Base-by-base conservation (phyloP, 768 basidiomycete genomes). In the Polyporus arcularius region DNA sequence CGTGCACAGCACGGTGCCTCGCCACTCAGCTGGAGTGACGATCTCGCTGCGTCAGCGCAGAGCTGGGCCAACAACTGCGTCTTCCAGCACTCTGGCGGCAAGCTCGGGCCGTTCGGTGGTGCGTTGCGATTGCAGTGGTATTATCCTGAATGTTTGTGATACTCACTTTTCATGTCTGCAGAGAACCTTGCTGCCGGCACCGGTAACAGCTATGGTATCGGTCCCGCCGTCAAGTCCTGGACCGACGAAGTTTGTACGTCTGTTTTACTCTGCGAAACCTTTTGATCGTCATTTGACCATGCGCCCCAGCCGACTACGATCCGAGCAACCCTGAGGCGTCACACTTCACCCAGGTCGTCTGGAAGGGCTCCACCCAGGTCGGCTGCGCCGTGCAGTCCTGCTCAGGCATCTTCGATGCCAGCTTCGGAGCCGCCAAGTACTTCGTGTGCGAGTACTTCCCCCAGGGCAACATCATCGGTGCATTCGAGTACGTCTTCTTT, bases 151-250 rank as follows among this genome's bases (percentile, higher is more conserved):
- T 40, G 9, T 11, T 0, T 3, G n/a, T 51, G 15, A 50, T 42
- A 3, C 35, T 16, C 21, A 18, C 15, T 49, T 45, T 38, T 46
- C 21, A 50, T 47, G 15, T 40, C 30, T 65, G n/a, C 69, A 87
- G 89, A 91, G 74, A 91, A 92, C 67, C 73, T 91, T 62, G 87
- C 89, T 56, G 89, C 88, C 55, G 89, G 88, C 9, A 86, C 86
- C n/a, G 86, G 85, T 15, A 65, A 68, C 26, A 67, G 65, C 31
- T 88, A 80, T 68, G 74, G 68, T 50, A 85, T 89, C 59, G 53
- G 72, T 11, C 48, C 70, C 0, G 88, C 82, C 16, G 74, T 90
- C 64, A 74, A 80, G 61, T 73, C 75, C 5, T 92, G 89, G 90
- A 81, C 83, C 4, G 82, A 81, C 66, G 90, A 92, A 85, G 82